A percentile compares a stretch with the other conserved stretches of the same genome.
These are phyloP conservation scores for Daedaleopsis nitida DNA, from an alignment of 768 basidiomycete species.

Conservation along the genomic window DNA sequence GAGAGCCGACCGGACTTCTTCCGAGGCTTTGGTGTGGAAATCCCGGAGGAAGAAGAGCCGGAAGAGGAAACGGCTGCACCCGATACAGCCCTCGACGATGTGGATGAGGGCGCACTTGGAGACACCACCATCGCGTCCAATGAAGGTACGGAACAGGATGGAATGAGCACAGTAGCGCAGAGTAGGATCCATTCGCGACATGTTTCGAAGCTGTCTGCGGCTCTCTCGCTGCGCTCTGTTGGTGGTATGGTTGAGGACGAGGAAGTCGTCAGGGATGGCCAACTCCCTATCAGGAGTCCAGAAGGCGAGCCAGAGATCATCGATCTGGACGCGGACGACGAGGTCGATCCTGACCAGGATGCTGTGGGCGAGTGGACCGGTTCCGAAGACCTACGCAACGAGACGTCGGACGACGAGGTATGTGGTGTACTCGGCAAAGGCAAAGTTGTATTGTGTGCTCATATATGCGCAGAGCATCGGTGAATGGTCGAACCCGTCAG, in stretches of 20 bases:
- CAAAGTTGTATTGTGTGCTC: not conserved
- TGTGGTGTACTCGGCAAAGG: slow-evolving; percentile 16
- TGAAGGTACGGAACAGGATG: slow-evolving; percentile 38
- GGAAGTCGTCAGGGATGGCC: slow-evolving; percentile 23
- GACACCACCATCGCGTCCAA: slow-evolving; percentile 18
- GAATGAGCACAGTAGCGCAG: slow-evolving; percentile 47
- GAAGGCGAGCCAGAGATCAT: slow-evolving; percentile 36
- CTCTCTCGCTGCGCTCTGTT: slow-evolving; percentile 65
- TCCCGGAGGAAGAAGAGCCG: slow-evolving; percentile 77
- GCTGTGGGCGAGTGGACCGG: slow-evolving; percentile 81
- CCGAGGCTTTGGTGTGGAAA: slow-evolving; percentile 80
- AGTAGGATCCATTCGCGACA: slow-evolving; percentile 69
- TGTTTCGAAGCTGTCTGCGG: slow-evolving; percentile 65
- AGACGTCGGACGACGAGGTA: slow-evolving; percentile 73
- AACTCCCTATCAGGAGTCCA: slow-evolving; percentile 33
- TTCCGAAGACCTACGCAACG: slow-evolving; percentile 67
- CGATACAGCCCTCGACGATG: slow-evolving; percentile 39
- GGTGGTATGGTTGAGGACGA: slow-evolving; percentile 40
- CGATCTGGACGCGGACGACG: slow-evolving; percentile 38
- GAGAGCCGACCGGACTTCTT: slow-evolving; percentile 70
- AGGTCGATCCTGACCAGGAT: slow-evolving; percentile 32
- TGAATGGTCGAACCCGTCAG: slow-evolving; percentile 90
- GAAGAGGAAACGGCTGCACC: slow-evolving; percentile 46
- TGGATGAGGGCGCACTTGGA: slow-evolving; percentile 31
- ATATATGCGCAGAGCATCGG: slow-evolving; percentile 65